phyloP scores from a whole-genome alignment of 805 yeast species.

The Torulaspora delbrueckii region DNA sequence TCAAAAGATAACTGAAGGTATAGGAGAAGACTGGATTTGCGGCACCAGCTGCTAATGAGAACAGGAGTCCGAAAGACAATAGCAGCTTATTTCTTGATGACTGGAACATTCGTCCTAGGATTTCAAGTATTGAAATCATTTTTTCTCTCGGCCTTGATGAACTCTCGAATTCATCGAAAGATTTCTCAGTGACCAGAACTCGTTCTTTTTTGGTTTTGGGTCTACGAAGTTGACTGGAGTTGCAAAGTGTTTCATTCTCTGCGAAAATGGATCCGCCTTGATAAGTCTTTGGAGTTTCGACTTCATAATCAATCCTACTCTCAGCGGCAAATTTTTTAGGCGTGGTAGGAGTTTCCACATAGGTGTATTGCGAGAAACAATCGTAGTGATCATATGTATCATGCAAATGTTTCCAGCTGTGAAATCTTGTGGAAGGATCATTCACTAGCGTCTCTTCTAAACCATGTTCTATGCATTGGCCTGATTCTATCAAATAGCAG shows the following conservation, averaged over 20 bases:
- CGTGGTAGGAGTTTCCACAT: constrained; percentile 6
- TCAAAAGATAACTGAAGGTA: constrained; percentile 63
- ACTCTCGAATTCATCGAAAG: constrained; percentile 6
- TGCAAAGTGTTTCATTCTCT: constrained; percentile 1
- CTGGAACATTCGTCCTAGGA: constrained; percentile 31
- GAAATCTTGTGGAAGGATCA: constrained; percentile 11
- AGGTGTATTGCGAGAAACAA: constrained; percentile 9
- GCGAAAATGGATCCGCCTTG: constrained; percentile 1
- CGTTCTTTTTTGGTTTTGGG: constrained; percentile 2
- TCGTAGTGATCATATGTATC: constrained; percentile 3
- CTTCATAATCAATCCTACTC: constrained; percentile 10
- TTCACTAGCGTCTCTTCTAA: constrained; percentile 33
- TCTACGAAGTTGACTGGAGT: background rate
- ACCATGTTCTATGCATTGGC: constrained; percentile 48
- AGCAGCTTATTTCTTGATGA: constrained; percentile 26
- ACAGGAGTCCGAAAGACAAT: constrained; percentile 47
- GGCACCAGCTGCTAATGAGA: constrained; percentile 55
- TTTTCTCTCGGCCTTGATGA: constrained; percentile 13
- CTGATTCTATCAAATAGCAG: constrained; percentile 57
- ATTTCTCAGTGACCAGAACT: constrained; percentile 2
- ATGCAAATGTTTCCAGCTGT: constrained; percentile 11
- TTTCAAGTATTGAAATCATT: constrained; percentile 27
- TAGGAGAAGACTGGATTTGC: constrained; percentile 75
- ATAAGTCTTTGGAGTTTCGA: constrained; percentile 7
- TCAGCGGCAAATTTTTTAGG: constrained; percentile 8